phyloP scores from a whole-genome alignment of 495 filamentous ascomycete species.

The Aspergillus affinis region DNA sequence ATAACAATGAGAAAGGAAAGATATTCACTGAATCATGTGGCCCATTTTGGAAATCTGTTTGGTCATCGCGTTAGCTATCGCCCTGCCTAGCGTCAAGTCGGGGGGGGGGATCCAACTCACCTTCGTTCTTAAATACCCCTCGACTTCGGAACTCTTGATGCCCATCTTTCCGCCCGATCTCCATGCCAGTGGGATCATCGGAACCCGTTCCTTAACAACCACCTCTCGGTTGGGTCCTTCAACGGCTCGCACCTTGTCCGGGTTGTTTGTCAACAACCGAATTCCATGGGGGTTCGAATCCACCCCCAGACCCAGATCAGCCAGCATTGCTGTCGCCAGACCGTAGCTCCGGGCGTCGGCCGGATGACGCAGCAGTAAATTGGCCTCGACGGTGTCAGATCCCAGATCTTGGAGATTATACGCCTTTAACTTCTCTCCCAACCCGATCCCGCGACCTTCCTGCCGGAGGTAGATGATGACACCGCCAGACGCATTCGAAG shows the following conservation, averaged over 20 bases:
- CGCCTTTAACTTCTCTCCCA: constrained; percentile 94
- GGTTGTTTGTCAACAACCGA: constrained; percentile 92
- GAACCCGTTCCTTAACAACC: constrained; percentile 81
- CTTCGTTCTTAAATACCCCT: constrained; percentile 93
- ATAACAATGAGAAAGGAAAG: constrained; percentile 10
- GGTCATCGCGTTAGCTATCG: constrained; percentile 11
- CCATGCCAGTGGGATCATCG: constrained; percentile 97
- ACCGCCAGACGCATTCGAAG: constrained; percentile 64
- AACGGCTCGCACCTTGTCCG: constrained; percentile 92
- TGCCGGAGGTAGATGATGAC: constrained; percentile 95
- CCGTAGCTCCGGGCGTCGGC: constrained; percentile 95
- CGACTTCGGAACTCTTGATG: constrained; percentile 82
- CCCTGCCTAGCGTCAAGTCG: not conserved
- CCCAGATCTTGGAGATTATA: constrained; percentile 97
- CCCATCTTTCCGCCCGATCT: constrained; percentile 75
- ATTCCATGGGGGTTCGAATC: constrained; percentile 64
- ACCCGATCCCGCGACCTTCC: constrained; percentile 92
- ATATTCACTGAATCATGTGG: constrained; percentile 57
- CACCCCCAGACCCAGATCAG: constrained; percentile 72
- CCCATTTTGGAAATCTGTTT: constrained; percentile 68
- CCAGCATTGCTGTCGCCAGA: constrained; percentile 87
- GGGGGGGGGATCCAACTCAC: constrained; percentile 40
- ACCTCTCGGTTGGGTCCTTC: constrained; percentile 89
- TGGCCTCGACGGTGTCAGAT: constrained; percentile 94
- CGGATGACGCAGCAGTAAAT: constrained; percentile 85